Evolutionary conservation across 1,284 basidiomycete genomes (phyloP), one percentile per base, ranked within the genome.

Genomic region (Ustilago tritici): DNA sequence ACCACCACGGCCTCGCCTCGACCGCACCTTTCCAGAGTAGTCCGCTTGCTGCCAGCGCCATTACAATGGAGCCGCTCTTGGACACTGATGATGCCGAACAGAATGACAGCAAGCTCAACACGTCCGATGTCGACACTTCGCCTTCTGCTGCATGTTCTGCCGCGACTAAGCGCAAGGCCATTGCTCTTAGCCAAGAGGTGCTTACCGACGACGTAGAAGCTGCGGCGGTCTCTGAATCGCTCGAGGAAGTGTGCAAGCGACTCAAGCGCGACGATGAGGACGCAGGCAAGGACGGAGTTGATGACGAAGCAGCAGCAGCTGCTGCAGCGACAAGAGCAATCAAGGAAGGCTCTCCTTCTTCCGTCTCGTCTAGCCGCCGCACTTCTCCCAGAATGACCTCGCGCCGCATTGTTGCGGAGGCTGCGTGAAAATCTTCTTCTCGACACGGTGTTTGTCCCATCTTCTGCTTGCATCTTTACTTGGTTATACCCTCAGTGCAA

Each of bases 11-110:
- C 6, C 57, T 72, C n/a, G 46, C 66, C 36, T 78, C 72, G 19
- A 74, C 71, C 10, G 76, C 76, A 0, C 77, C 77, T 1, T 72
- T 79, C 59, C 77, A 76, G 35, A 73, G 70, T 59, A 76, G 72
- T 52, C 77, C 77, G 23, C 64, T 79, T 4, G 77, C 77, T 41
- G 73, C 77, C 4, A 69, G 70, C 34, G 69, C 70, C 23, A 76
- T 79, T 61, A 79, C 77, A 15, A 76, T 76, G 66, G 77, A 76
- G 62, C 70, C 69, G 6, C 63, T 70, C n/a, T 55, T 73, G 5
- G 77, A 79, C 55, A 54, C 53, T 5, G 70, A 76, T 17, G 77
- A 79, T 8, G 63, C 63, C 14, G 71, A 70, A 4, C 43, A 47
- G 49, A 56, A 40, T 15, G 49, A 53, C 34, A 9, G 11, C 15